phyloP scores from a whole-genome alignment of 441 rosid species.

The Bruguiera hainesii region DNA sequence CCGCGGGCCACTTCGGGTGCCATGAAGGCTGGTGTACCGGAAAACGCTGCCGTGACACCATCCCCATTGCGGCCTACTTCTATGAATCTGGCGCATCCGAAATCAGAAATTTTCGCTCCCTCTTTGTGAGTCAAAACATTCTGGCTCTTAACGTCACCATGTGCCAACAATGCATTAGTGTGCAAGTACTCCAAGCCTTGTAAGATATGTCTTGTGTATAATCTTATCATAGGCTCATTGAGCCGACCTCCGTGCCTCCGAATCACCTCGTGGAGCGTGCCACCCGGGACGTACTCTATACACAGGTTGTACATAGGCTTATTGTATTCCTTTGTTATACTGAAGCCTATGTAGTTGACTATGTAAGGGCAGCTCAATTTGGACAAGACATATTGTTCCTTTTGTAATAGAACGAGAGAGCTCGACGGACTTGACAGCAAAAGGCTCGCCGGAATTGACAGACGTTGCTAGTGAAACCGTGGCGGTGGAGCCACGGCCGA shows the following conservation, averaged over 20 bases:
- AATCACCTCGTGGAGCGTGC: conserved; percentile 60
- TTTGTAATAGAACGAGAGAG: conserved; percentile 55
- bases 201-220: conserved; percentile 40
- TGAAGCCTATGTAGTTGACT: conserved; percentile 55
- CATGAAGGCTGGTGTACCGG: conserved; percentile 96
- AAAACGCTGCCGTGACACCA: conserved; percentile 26
- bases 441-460: conserved; percentile 39
- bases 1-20: conserved; percentile 89
- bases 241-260: conserved; percentile 49
- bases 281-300: conserved; percentile 64
- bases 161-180: conserved; percentile 43
- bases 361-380: conserved; percentile 53
- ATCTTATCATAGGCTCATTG: conserved; percentile 46
- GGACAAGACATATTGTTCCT: conserved; percentile 53
- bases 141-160: conserved; percentile 68
- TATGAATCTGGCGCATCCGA: conserved; percentile 60
- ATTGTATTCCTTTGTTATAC: conserved; percentile 35
- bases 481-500: conserved; percentile 90
- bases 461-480: conserved; percentile 67
- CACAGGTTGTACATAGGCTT: conserved; percentile 48
- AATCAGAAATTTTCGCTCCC: conserved; percentile 61
- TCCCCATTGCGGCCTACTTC: not conserved
- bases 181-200: conserved; percentile 65
- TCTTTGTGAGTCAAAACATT: conserved; percentile 42
- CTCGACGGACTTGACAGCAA: conserved; percentile 70